These are phyloP conservation scores for Diaporthe eres DNA, from an alignment of 2,329 filamentous ascomycete species.

Conservation along the genomic window DNA sequence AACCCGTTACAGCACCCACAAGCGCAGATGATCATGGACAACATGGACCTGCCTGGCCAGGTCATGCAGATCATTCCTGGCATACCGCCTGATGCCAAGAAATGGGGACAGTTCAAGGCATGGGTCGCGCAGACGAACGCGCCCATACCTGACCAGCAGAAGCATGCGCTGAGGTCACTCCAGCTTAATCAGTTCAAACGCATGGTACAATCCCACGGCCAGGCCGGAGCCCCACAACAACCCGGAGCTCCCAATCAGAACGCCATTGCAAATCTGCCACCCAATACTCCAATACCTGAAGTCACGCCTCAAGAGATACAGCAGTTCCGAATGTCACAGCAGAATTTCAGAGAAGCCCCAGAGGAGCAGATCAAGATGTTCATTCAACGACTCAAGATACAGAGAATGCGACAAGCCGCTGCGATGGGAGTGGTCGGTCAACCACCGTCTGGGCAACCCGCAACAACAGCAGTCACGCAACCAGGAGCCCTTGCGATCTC, in stretches of 20 bases:
- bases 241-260: constrained; percentile 28
- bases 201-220: constrained; percentile 40
- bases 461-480: constrained; percentile 28
- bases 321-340: constrained; percentile 45
- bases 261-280: constrained; percentile 42
- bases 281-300: constrained; percentile 43
- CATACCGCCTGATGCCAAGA: constrained; percentile 62
- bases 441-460: constrained; percentile 30
- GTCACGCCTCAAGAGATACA: constrained; percentile 49
- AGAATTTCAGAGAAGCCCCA: constrained; percentile 43
- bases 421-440: constrained; percentile 30
- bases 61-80: constrained; percentile 47
- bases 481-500: constrained; percentile 24
- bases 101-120: constrained; percentile 62
- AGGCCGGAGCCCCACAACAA: constrained; percentile 36
- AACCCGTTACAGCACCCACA: constrained; percentile 47
- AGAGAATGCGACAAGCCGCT: constrained; percentile 33
- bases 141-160: constrained; percentile 48
- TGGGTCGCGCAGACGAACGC: constrained; percentile 57
- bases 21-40: constrained; percentile 59
- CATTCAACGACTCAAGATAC: constrained; percentile 42
- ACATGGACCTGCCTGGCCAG: constrained; percentile 60
- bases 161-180: constrained; percentile 51
- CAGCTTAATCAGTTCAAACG: constrained; percentile 58
- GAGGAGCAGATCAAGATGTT: constrained; percentile 45